Base-by-base conservation (phyloP, 805 yeast genomes). In the Wickerhamiella sorbophila region DNA sequence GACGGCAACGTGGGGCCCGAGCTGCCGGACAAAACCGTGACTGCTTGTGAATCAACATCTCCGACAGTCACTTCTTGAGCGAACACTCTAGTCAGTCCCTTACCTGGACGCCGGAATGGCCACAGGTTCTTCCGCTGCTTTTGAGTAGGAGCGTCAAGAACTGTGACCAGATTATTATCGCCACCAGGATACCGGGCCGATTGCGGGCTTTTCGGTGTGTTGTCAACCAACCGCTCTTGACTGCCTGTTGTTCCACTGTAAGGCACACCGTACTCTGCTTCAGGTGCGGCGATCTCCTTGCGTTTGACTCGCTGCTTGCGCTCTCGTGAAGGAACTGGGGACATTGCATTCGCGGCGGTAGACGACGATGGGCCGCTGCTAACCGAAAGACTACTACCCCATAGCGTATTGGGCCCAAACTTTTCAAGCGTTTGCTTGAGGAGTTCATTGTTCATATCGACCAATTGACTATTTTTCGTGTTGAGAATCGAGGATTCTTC, bases 361-460 rank as follows among this genome's bases (percentile, higher is more conserved):
- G 29, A 6, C 6, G 29, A 6, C 29, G 29, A 24, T 8, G 12
- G 29, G 12, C 29, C 29, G 29, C 29, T 12, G 12, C 29, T 24
- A 6, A 12, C 29, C 12, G 29, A 6, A 12, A 24, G 29, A 8
- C 29, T 12, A 12, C 34, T 31, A 38, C 26, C 19, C 52, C 50
- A 48, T 22, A 47, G 43, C 9, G 47, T 20, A 41, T 45, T 39
- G 9, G 52, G 48, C 5, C 51, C 53, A 36, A 52, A 56, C 53
- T 58, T 56, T 36, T 61, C 63, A 31, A 56, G 50, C 12, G 62
- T 52, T 43, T 59, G 63, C 31, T 50, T 44, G 36, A 55, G 51
- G 19, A 65, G 54, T 44, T 60, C 66, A 29, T 53, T 55, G 47
- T 63, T 62, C 54, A 63, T 48, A 24, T 63, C 65, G 6, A 52